phyloP scores from a whole-genome alignment of 371 early-diverging fungal genomes.

The Cokeromyces recurvatus region DNA sequence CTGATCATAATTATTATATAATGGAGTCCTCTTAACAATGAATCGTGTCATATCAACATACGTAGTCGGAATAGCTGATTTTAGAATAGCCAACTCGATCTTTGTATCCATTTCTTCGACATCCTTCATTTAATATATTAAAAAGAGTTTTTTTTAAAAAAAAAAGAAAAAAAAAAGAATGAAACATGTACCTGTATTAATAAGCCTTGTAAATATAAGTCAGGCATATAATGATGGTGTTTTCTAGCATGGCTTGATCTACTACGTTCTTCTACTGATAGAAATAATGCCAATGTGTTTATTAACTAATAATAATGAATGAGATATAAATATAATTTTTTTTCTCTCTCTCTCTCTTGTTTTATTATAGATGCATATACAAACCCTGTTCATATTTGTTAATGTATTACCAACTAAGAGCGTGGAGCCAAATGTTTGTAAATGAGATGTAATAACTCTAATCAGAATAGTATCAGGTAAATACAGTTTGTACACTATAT shows the following conservation, averaged over 20 bases:
- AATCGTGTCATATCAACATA: constrained; percentile 47
- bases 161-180: not conserved
- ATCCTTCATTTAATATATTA: constrained; percentile 17
- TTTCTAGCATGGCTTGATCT: constrained; percentile 60
- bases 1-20: constrained; percentile 35
- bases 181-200: constrained; percentile 21
- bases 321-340: no score
- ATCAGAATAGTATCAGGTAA: constrained; percentile 3
- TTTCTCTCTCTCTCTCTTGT: no score
- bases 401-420: constrained; percentile 51
- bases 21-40: constrained; percentile 50
- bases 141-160: no score
- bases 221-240: constrained; percentile 51
- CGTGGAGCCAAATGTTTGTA: constrained; percentile 53
- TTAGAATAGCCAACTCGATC: constrained; percentile 42
- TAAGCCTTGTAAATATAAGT: constrained; percentile 54
- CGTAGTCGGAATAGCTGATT: constrained; percentile 52
- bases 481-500: not conserved
- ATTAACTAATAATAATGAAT: constrained; percentile 36
- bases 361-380: no score
- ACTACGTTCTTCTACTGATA: constrained; percentile 48
- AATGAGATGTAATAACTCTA: constrained; percentile 55
- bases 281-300: constrained; percentile 51
- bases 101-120: constrained; percentile 24
- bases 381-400: constrained; percentile 59